Conservation (phyloP, 495 filamentous ascomycete genomes). For the Penicillium argentinense region DNA sequence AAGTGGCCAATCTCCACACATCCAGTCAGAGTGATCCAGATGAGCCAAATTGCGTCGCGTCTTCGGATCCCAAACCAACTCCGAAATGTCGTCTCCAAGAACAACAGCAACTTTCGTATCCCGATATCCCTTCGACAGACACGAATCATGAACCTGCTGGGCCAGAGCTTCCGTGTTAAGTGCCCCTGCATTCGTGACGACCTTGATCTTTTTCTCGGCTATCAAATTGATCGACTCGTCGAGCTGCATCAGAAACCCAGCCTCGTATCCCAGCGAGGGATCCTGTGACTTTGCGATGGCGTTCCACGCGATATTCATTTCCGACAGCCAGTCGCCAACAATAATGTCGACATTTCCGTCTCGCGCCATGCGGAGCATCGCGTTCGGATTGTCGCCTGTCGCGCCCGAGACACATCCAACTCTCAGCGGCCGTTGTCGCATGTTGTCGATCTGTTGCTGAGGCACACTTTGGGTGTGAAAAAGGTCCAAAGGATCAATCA, state of each 20-base stretch:
- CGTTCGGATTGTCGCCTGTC: conserved; percentile 17
- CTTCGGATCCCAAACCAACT: conserved; percentile 3
- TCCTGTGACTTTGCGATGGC: conserved; percentile 13
- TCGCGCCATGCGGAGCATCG: conserved; percentile 15
- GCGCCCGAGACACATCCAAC: conserved; percentile 23
- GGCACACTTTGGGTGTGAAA: too few relatives aligned
- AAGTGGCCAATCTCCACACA: conserved; percentile 6
- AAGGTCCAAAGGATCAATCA: too few relatives aligned
- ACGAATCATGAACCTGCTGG: conserved; percentile 15
- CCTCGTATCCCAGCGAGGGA: conserved; percentile 20
- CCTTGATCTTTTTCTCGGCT: conserved; percentile 27
- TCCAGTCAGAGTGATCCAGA: conserved; percentile 14
- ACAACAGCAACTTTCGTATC: conserved; percentile 8
- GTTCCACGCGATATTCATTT: conserved; percentile 29
- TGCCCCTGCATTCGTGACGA: conserved; percentile 33
- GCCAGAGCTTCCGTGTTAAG: conserved; percentile 25
- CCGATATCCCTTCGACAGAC: conserved; percentile 1
- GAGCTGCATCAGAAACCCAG: conserved; percentile 18
- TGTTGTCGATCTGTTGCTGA: background rate
- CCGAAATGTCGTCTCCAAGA: conserved; percentile 16
- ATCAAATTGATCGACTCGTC: conserved; percentile 16
- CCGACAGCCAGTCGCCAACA: conserved; percentile 28
- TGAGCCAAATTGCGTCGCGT: conserved; percentile 1
- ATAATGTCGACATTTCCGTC: conserved; percentile 25
- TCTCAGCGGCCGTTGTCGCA: conserved; percentile 10